Base-by-base conservation (phyloP, 2,329 filamentous ascomycete species). In the Botrytis elliptica region DNA sequence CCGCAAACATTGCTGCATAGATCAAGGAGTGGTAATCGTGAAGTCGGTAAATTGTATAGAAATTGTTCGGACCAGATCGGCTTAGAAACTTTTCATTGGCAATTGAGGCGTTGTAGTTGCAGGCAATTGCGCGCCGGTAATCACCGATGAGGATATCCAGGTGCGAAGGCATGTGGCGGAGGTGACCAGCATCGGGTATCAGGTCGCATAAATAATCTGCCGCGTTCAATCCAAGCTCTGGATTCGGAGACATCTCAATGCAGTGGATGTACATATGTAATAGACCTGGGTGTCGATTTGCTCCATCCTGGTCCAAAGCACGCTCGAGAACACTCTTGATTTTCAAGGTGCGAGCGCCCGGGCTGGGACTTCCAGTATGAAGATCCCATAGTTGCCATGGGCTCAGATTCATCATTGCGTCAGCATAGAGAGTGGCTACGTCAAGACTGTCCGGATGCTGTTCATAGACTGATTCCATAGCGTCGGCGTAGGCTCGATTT, bases 1-100 rank as follows among this genome's bases (percentile, higher is more conserved):
- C 93, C 0, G 91, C 88, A 76, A 95, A 92, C 92, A 95, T 93
- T 73, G 92, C 92, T 0, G 90, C 90, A 79, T 95, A 95, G 68
- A 94, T 87, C 3, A 89, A 86, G 76, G 93, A 94, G 79, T 95
- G 92, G 77, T 90, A 91, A 79, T 95, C 86, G 79, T 95, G 93
- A 68, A 88, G 87, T 22, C 92, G 88, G 80, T 95, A 95, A 8
- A 94, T 86, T 0, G 90, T 91, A 82, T 95, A 95, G 80, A 95
- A 94, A 80, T 92, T 92, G 75, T 88, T 81, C 0, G 88, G 84
- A 0, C 92, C 91, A 12, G 87, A 84, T 8, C 85, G 84, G 0
- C 83, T 81, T 3, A 93, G 84, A 78, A 88, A 94, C 76, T 88
- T 89, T 69, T 92, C 88, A 79, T 95, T 92, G 2, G 91, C 91